Conservation (phyloP, 257 asterid species). For the Solanum commersonii region DNA sequence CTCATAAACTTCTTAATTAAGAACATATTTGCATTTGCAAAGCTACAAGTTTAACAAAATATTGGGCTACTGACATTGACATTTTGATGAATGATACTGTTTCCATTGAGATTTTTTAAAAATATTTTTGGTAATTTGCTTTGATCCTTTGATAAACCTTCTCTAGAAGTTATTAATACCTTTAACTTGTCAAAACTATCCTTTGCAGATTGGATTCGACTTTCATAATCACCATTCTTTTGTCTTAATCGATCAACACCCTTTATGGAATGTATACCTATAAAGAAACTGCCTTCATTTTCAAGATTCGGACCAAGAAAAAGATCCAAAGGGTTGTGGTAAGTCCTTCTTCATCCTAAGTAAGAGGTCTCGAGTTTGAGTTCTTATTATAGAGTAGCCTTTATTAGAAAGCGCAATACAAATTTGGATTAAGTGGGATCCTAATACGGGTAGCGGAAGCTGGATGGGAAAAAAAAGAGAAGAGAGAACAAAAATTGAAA, state of each 20-base stretch:
- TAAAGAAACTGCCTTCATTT: background rate
- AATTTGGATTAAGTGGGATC: background rate
- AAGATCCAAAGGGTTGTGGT: background rate
- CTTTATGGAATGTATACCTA: background rate
- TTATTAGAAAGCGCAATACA: background rate
- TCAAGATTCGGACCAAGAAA: background rate
- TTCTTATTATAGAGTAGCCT: background rate
- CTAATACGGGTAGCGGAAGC: background rate
- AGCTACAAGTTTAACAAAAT: background rate
- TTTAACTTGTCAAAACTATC: background rate
- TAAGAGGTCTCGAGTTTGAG: background rate
- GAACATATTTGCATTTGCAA: background rate
- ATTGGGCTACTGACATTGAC: background rate
- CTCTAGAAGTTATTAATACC: background rate
- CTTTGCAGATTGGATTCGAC: background rate
- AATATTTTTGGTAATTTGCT: background rate
- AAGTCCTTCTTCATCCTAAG: background rate
- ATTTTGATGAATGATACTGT: background rate
- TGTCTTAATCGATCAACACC: background rate
- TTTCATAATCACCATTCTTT: background rate
- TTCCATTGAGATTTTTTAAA: background rate
- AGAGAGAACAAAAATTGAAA: background rate
- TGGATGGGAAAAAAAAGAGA: background rate
- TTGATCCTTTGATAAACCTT: background rate
- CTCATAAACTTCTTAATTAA: background rate